Base-by-base conservation (phyloP, 306 rosid genomes). In the Cucurbita moschata region DNA sequence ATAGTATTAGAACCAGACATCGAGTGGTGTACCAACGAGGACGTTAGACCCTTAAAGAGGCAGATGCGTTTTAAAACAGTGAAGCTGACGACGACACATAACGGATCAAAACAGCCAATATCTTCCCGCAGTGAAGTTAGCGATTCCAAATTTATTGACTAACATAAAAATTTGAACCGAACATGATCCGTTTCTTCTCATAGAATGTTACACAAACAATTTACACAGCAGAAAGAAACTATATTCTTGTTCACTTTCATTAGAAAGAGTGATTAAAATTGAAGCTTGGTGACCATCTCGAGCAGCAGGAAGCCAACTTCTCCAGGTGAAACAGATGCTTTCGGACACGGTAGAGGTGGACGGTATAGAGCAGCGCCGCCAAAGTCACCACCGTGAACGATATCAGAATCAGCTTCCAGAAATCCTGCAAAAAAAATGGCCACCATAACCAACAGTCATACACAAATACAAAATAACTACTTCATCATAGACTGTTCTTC, bases 301-400 rank as follows among this genome's bases (percentile, higher is more conserved):
- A 49, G 43, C 42, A 69, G 58, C 73, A 69, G 26, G 58, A 26
- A 43, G 26, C 54, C 67, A 87, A 46, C 73, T 71, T 62, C 54
- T 88, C 88, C 19, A 89, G 74, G 84, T 90, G 97, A 79, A 88
- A 74, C 55, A 90, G 60, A 83, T 87, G 96, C 69, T 85, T 85
- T 52, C 87, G 72, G 12, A 82, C 80, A 10, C 23, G 85, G 81
- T 82, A 87, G 13, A 87, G 80, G 43, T 94, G 89, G 61, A 80
- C 1, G 59, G 86, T 87, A 77, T 87, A 90, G 76, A 87, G 87
- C 23, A 88, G 18, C 19, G 88, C 92, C 55, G 96, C 95, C 44
- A 82, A 44, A 50, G 97, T 90, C 30, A 78, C 92, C 6, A 80
- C 81, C 43, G 62, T 37, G 82, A 84, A 89, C n/a, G 97, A 90